Percentiles rank a stretch among this genome's conserved stretches.
Conservation (phyloP, 305 asterid species). For the Euphrasia arctica region DNA sequence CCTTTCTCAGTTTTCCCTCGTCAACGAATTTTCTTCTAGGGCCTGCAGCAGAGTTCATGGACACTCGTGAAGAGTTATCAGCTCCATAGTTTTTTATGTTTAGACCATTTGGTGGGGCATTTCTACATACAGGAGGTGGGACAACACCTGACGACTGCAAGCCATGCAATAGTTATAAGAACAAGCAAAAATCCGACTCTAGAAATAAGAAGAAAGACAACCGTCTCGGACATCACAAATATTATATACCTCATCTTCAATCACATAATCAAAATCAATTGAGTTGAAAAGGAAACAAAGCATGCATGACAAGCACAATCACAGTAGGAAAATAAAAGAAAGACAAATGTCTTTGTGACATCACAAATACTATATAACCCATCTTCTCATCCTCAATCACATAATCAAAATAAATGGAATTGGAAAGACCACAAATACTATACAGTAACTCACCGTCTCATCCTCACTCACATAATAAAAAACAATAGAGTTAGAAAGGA, state of each 20-base stretch:
- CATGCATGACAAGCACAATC: constrained; percentile 22
- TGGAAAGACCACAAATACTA: constrained; percentile 8
- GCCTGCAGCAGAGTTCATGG: constrained; percentile 62
- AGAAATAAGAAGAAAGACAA: constrained; percentile 13
- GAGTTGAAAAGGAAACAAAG: constrained; percentile 5
- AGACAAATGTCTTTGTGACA: constrained; percentile 7
- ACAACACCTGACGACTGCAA: constrained; percentile 85
- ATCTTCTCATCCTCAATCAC: not conserved
- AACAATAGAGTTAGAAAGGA: constrained; percentile 11
- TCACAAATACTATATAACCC: constrained; percentile 12
- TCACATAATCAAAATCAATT: constrained; percentile 17
- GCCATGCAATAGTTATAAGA: constrained; percentile 22
- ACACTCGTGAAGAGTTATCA: constrained; percentile 68
- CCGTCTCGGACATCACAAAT: constrained; percentile 14
- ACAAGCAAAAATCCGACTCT: constrained; percentile 13
- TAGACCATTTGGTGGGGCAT: constrained; percentile 63
- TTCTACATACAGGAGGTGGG: constrained; percentile 90
- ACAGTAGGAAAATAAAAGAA: constrained; percentile 13
- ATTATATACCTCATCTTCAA: constrained; percentile 4
- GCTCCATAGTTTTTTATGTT: constrained; percentile 53
- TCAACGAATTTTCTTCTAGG: constrained; percentile 96
- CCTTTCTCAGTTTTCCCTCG: constrained; percentile 95
- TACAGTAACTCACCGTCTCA: not conserved
- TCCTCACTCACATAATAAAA: constrained; percentile 11
- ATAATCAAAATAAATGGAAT: constrained; percentile 19